These are phyloP conservation scores for Populus hybrid DNA, from an alignment of 441 rosid genomes.

Conservation along the genomic window DNA sequence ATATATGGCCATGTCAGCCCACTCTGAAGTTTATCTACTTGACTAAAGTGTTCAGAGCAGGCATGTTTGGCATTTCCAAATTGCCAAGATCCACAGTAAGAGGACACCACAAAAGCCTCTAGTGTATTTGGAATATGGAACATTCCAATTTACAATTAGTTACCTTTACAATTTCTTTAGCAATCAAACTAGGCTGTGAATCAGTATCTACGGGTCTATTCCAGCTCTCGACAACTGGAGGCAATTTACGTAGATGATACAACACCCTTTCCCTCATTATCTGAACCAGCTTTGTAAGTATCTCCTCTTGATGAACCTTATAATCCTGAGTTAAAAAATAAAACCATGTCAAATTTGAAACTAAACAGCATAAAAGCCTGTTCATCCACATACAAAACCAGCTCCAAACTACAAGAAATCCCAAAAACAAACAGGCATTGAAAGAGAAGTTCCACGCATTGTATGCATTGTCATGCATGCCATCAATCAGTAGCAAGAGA, in stretches of 20 bases:
- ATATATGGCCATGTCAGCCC: not conserved
- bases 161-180: conserved; percentile 92
- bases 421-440: not conserved
- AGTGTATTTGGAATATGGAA: not conserved
- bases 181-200: conserved; percentile 85
- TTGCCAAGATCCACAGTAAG: not conserved
- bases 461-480: not conserved
- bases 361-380: not conserved
- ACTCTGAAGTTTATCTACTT: not conserved
- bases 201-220: conserved; percentile 79
- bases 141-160: conserved; percentile 10
- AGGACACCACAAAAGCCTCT: not conserved
- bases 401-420: not conserved
- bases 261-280: conserved; percentile 98
- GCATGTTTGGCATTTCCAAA: not conserved
- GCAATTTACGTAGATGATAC: conserved; percentile 83
- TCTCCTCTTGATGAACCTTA: conserved; percentile 97
- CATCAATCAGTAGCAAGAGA: conserved; percentile 12
- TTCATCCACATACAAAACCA: not conserved
- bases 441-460: not conserved
- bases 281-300: conserved; percentile 96
- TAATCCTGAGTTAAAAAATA: conserved; percentile 60
- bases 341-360: not conserved
- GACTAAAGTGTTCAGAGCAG: not conserved
- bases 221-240: conserved; percentile 90